Conservation (phyloP, 2,329 filamentous ascomycete genomes). For the Sphaerulina vaccinii region DNA sequence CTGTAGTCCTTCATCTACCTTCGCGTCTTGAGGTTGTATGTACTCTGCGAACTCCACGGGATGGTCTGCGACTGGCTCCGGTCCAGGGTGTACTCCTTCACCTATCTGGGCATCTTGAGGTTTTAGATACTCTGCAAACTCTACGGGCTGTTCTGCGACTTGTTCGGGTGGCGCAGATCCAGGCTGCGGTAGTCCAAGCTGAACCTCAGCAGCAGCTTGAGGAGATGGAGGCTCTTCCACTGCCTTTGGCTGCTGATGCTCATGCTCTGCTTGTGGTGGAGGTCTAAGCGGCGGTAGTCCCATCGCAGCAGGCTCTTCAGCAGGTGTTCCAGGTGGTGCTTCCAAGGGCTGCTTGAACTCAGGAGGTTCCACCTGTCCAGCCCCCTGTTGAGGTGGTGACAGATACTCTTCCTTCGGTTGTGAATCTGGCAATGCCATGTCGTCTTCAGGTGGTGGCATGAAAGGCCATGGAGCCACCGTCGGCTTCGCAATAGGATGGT, state of each 20-base stretch:
- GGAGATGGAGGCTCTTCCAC: not conserved
- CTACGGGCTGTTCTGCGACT: not conserved
- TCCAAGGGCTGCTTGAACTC: not conserved
- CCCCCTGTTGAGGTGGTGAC: not conserved
- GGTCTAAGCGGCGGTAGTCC: not conserved
- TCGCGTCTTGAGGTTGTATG: not conserved
- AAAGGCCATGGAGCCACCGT: not conserved
- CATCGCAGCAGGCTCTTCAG: not conserved
- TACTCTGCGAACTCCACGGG: not conserved
- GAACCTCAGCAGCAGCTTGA: not conserved
- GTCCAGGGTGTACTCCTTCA: not conserved
- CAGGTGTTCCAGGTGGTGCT: not conserved
- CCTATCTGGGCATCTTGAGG: not conserved
- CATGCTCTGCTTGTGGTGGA: not conserved
- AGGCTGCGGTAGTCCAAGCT: too few relatives aligned
- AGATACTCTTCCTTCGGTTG: not conserved
- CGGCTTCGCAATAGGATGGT: slow-evolving; percentile 16
- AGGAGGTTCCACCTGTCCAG: not conserved
- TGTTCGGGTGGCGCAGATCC: too few relatives aligned
- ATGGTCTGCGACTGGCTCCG: not conserved
- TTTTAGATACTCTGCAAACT: not conserved
- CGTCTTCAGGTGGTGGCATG: not conserved
- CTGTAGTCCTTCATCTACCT: not conserved
- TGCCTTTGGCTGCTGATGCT: too few relatives aligned
- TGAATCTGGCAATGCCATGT: not conserved